Base-by-base conservation (phyloP, 2,329 filamentous ascomycete genomes). In the Colletotrichum eleusines region DNA sequence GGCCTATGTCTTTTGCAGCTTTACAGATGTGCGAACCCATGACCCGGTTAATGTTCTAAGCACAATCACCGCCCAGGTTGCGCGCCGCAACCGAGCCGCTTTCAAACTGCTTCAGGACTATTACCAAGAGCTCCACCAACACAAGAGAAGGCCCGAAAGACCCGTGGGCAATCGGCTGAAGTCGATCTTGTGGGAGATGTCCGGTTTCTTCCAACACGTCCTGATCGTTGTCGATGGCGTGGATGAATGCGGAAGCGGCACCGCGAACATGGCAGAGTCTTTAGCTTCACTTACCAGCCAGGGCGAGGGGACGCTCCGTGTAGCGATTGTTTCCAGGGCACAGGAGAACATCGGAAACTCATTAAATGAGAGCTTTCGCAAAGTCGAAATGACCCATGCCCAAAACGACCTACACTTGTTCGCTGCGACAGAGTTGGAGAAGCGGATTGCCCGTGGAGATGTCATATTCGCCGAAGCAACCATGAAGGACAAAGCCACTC, bases 221-320 rank as follows among this genome's bases (percentile, higher is more conserved):
- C 8, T 68, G 14, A 16, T 63, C 16, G 23, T 64, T 2, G 42
- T 64, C 2, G 65, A 68, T 28, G 60, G 59, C 3, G 20, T 54
- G 11, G 33, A 61, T 12, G 63, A 61, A 28, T 60, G 46, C n/a
- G 1, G 55, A 16, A 33, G n/a, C 11, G 11, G 40, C 1, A 28
- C 12, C 3, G 16, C 18, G 9, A 1, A 0, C 28, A 2, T 66
- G 4, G 35, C 20, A 26, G 35, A 44, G 35, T 1, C 51, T 1
- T 14, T 66, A 46, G 35, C 33, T 35, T 44, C 63, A 5, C 5
- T 61, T 5, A 8, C 6, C 1, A 18, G n/a, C 20, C 35, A 35
- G 33, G 20, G 14, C 0, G 59, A 14, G 14, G 26, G 42, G 1
- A 35, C 20, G 7, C 8, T 68, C 14, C 38, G 42, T 28, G 1